Base-by-base conservation (phyloP, 164 flowering plant genomes). In the Sextonia rubra region DNA sequence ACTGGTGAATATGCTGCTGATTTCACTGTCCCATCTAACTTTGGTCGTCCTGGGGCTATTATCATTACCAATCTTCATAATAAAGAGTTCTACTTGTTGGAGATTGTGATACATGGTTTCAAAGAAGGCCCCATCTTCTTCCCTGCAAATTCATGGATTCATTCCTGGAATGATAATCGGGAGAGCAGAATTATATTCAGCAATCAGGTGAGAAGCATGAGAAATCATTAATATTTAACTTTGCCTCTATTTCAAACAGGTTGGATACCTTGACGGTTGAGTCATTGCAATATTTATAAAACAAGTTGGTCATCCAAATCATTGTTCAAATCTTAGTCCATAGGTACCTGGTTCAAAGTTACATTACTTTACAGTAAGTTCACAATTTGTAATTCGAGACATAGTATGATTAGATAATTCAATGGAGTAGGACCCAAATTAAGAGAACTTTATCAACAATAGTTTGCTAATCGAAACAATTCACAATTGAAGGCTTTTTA, bases 131-230 rank as follows among this genome's bases (percentile, higher is more conserved):
- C 92, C 52, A 23, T 90, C 24, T 85, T 85, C 83, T 94, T 92
- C 79, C 89, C 89, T 20, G 97, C 89, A 25, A 82, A 90, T 77
- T 83, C 97, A 7, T 94, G 98, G 97, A 89, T 94, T 67, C 97
- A 92, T 71, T 86, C 97, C 0, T 80, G 73, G n/a, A 85, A 86
- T 17, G 91, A 88, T 73, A 86, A 88, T 74, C 87, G 87, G 22
- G 93, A 91, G 56, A 86, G 91, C 75, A 85, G 98, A 77, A 88
- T 94, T 30, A 84, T 94, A 48, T 94, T 92, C 87, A 87, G 79
- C 75, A 94, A 92, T 81, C 85, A 89, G 76, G 98, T 93, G 27
- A 76, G 74, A 47, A 73, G 29, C 44, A 71, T 18, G 14, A 11
- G 26, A 71, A 37, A 47, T 27, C 12, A 7, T 8, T 61, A 1